A percentile compares a stretch with the other conserved stretches of the same genome.
These are phyloP conservation scores for Onygenales sp. DNA, from an alignment of 2,329 filamentous ascomycete species.

Conservation along the genomic window DNA sequence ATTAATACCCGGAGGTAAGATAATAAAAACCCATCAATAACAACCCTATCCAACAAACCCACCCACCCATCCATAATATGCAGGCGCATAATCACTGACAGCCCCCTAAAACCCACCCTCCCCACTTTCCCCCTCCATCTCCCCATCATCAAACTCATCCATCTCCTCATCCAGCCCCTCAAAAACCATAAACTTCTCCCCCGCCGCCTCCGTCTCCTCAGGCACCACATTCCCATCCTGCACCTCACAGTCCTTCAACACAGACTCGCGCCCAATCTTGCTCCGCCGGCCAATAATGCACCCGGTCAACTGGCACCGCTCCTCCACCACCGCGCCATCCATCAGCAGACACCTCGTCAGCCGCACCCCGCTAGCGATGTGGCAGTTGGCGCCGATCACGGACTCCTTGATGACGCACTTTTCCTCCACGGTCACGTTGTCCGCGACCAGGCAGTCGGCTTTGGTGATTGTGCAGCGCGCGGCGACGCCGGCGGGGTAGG, in stretches of 20 bases:
- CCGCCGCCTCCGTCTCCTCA: conserved; percentile 60
- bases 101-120: conserved; percentile 15
- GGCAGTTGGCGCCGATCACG: conserved; percentile 78
- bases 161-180: conserved; percentile 33
- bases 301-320: conserved; percentile 73
- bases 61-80: not conserved
- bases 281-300: conserved; percentile 77
- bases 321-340: conserved; percentile 80
- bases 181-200: conserved; percentile 52
- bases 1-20: no score
- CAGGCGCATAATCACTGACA: conserved; percentile 3
- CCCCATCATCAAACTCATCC: conserved; percentile 23
- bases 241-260: conserved; percentile 83
- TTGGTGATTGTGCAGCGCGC: conserved; percentile 71
- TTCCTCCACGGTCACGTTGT: conserved; percentile 82
- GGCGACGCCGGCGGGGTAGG: conserved; percentile 73
- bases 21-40: not conserved
- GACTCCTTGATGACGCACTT: conserved; percentile 88
- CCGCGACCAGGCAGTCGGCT: conserved; percentile 71
- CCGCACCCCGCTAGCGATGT: conserved; percentile 76
- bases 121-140: conserved; percentile 18
- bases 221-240: conserved; percentile 76
- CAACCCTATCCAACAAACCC: not conserved
- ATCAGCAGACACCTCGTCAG: conserved; percentile 83
- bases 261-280: conserved; percentile 69